Evolutionary conservation across 768 basidiomycete species (phyloP).

Genomic region (Fomitopsis pulvina): DNA sequence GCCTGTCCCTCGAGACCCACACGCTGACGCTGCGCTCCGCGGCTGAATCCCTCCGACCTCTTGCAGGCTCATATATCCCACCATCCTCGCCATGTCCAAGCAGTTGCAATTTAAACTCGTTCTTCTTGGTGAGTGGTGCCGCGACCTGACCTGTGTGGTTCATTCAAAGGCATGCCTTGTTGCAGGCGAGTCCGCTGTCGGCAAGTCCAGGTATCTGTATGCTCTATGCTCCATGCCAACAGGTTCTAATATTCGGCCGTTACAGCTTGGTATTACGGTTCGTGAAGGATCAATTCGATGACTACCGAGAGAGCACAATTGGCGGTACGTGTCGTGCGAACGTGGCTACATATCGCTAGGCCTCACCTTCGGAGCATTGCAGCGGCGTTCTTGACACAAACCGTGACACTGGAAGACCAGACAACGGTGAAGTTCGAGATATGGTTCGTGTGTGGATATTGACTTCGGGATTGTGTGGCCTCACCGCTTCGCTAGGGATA

Average conservation of each 20-base stretch:
- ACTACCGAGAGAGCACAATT: conserved; percentile 92
- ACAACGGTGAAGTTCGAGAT: conserved; percentile 97
- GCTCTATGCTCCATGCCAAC: not conserved
- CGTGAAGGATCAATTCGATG: conserved; percentile 94
- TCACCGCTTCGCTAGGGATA: conserved; percentile 56
- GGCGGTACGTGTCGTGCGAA: conserved; percentile 46
- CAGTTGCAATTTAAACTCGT: conserved; percentile 96
- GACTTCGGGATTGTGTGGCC: not conserved
- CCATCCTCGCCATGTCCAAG: conserved; percentile 65
- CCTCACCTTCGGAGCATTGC: conserved; percentile 17
- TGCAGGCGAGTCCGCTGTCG: conserved; percentile 93
- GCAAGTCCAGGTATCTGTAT: conserved; percentile 76
- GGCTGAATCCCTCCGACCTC: conserved; percentile 15
- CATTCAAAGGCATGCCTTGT: conserved; percentile 11
- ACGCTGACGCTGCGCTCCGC: conserved; percentile 13
- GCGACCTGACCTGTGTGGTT: not conserved
- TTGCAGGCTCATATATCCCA: conserved; percentile 19
- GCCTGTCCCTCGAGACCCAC: not conserved
- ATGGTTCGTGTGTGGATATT: conserved; percentile 50
- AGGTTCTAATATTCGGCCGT: not conserved
- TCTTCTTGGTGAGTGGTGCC: conserved; percentile 65
- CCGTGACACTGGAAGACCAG: conserved; percentile 82
- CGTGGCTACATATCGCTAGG: not conserved
- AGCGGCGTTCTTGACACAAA: conserved; percentile 99
- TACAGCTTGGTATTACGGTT: conserved; percentile 87